These are phyloP conservation scores for Avena atlantica DNA, from an alignment of 176 grass and related monocot species.

Conservation along the genomic window DNA sequence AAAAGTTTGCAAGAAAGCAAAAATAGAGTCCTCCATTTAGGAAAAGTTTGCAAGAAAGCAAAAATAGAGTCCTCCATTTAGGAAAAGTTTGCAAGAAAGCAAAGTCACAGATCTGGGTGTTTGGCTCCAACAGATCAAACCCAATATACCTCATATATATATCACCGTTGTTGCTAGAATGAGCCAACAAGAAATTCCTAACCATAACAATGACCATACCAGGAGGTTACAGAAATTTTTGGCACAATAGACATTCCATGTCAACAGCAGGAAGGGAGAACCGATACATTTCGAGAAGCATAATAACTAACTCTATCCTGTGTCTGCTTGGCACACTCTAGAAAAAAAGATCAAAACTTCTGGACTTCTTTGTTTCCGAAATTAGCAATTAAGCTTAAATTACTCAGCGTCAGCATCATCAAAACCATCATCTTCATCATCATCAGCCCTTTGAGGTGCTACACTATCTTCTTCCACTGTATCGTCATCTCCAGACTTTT, in stretches of 20 bases:
- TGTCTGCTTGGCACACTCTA: conserved; percentile 44
- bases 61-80: neutral
- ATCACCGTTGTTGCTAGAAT: conserved; percentile 11
- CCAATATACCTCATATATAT: conserved; percentile 15
- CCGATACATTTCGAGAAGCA: conserved; percentile 15
- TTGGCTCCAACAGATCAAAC: neutral
- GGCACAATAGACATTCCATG: conserved; percentile 35
- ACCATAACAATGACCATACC: neutral
- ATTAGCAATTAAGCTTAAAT: conserved; percentile 28
- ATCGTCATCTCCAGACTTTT: conserved; percentile 47
- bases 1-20: neutral
- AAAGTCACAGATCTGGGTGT: neutral
- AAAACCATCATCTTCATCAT: conserved; percentile 42
- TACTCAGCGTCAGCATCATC: conserved; percentile 49
- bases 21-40: neutral
- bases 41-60: neutral
- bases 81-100: neutral
- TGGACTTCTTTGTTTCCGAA: conserved; percentile 33
- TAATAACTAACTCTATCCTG: conserved; percentile 49
- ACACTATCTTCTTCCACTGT: conserved; percentile 59
- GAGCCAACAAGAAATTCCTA: conserved; percentile 35
- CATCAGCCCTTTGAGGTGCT: conserved; percentile 35
- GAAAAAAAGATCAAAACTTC: conserved; percentile 59
- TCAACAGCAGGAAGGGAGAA: conserved; percentile 38
- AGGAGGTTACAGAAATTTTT: conserved; percentile 17